phyloP scores from a whole-genome alignment of 345 rosid genomes.

The Hirschfeldia incana region DNA sequence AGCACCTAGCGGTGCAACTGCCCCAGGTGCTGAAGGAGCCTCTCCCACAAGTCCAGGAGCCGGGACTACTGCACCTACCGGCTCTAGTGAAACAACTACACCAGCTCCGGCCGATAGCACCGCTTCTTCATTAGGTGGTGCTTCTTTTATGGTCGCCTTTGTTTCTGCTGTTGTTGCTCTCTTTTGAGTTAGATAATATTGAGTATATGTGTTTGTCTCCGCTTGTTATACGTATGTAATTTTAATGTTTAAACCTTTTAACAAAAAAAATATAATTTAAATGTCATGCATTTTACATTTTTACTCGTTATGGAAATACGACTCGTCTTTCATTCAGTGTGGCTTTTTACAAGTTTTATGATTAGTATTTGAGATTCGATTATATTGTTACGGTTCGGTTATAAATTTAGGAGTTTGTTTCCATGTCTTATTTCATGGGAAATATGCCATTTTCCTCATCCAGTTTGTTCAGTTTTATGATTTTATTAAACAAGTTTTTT shows the following conservation, averaged over 20 bases:
- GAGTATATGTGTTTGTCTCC: slow-evolving; percentile 17
- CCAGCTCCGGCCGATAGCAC: slow-evolving; percentile 18
- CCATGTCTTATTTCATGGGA: not conserved
- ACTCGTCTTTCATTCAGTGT: not conserved
- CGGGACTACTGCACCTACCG: slow-evolving; percentile 24
- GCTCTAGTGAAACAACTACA: slow-evolving; percentile 23
- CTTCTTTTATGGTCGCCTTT: slow-evolving; percentile 22
- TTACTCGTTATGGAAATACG: slow-evolving; percentile 6
- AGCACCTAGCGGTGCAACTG: not conserved
- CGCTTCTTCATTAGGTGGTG: slow-evolving; percentile 32
- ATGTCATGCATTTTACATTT: not conserved
- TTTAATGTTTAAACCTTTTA: not conserved
- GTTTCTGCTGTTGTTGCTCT: slow-evolving; percentile 36
- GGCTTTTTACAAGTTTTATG: not conserved
- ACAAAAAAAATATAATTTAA: no score
- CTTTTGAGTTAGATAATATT: slow-evolving; percentile 25
- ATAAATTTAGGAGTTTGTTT: not conserved
- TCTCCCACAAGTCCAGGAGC: slow-evolving; percentile 22
- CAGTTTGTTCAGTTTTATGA: not conserved
- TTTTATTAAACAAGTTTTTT: not conserved
- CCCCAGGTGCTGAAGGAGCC: not conserved
- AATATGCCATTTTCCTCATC: not conserved
- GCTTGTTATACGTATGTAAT: not conserved
- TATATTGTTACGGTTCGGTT: not conserved
- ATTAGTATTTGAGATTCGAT: not conserved